Evolutionary conservation across 2,329 filamentous ascomycete species (phyloP), one percentile per base, ranked within the genome.

Genomic region (Diplodia sapinea): DNA sequence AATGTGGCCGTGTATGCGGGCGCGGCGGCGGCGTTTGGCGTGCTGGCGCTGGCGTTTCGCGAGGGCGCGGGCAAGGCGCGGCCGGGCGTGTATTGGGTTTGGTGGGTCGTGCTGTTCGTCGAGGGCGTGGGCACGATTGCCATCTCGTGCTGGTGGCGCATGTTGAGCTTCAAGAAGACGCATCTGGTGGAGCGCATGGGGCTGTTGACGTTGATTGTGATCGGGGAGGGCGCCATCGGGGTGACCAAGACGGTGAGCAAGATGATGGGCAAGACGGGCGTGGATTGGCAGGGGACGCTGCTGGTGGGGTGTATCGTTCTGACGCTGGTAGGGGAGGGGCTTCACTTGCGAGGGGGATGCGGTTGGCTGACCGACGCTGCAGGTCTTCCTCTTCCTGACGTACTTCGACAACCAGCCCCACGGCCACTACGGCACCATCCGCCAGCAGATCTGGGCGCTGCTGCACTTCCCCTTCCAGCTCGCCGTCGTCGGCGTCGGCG

Each of bases 141-240:
- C 4, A 77, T 88, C 4, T 88, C 88, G 11, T 84, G 82, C 59
- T 76, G 81, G 29, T 89, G 83, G 74, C 80, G 83, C 3, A 83
- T 86, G 61, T 80, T 90, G 52, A 86, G 85, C 65, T 88, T 90
- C 73, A 84, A 86, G 68, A 81, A 85, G 67, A 90, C 87, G 0
- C 87, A 89, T 73, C 75, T 90, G 66, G 87, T 88, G 72, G 86
- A 88, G 72, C 83, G 89, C 11, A 85, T 90, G 83, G 85, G 84
- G 13, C 80, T 89, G 2, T 79, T 90, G 66, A 90, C 88, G 0
- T 80, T 90, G 57, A 89, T 90, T 69, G 87, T 91, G 67, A 84
- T 90, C 68, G 88, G 88, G 15, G 88, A 90, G 72, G 87, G 87
- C 62, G 85, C 88, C 17, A 88, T 89, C 49, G 84, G 86, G n/a